Base-by-base conservation (phyloP, 169 alveolate genomes). In the Theileria luwenshuni region DNA sequence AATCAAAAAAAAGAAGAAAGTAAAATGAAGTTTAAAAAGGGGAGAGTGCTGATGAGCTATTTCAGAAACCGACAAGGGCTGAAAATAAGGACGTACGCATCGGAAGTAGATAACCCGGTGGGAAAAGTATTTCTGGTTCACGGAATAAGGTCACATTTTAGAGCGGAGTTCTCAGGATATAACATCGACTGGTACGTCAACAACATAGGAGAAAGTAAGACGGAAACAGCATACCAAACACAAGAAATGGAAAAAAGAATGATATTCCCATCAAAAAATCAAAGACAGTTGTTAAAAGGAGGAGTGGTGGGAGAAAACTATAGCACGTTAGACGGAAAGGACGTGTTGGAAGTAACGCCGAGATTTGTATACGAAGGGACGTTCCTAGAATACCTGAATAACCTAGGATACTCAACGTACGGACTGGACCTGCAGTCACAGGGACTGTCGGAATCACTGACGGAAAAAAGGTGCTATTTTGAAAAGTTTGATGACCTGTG, bases 351-450 rank as follows among this genome's bases (percentile, higher is more conserved):
- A 63, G 23, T 71, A n/a, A 58, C 71, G 12, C 86, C 86, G 15
- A 32, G 76, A 45, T 86, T 77, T 30, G 28, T 74, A 23, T 83
- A 86, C 51, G 76, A 86, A 52, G 74, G 83, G 47, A 76, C 90
- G 52, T 86, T 86, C 83, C 49, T 86, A 21, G 83, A 86, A 23
- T 62, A 74, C 23, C 56, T 86, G 7, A 86, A 86, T 47, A 63
- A 83, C 32, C 60, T 73, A 27, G 90, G 90, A 1, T 83, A 58
- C 58, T 67, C 77, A 21, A 83, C 79, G 23, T 86, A 86, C 61
- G 90, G 86, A 0, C 58, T 86, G 41, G 92, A 86, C 61, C 84
- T 58, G 33, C 92, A 86, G 69, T 77, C 90, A 1, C 90, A 83
- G 58, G 92, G 92, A 0, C 51, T 74, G 60, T 86, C 92, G n/a